Evolutionary conservation across 257 asterid species (phyloP).

Genomic region (Leptodermis oblonga): DNA sequence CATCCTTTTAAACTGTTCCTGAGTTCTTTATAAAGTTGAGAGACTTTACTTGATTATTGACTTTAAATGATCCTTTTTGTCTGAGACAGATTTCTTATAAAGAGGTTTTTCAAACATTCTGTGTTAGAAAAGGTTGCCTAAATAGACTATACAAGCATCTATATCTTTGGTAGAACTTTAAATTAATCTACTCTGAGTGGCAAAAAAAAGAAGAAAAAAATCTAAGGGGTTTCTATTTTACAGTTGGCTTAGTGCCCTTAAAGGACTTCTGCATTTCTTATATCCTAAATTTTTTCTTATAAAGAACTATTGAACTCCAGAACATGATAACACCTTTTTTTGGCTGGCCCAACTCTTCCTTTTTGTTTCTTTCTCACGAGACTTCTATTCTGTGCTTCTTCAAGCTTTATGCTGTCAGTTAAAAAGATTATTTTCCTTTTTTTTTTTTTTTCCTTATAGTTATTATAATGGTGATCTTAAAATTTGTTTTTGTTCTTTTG

Average conservation of each 20-base stretch:
- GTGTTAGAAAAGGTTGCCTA: background rate
- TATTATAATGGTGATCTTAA: background rate
- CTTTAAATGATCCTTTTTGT: conserved; percentile 2
- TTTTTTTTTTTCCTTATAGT: background rate
- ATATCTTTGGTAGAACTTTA: background rate
- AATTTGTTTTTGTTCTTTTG: background rate
- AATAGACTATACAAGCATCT: background rate
- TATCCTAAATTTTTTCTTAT: too few species aligned
- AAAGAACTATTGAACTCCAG: background rate
- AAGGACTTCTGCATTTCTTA: background rate
- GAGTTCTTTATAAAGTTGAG: conserved; percentile 5
- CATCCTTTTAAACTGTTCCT: background rate
- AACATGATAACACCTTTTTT: too few species aligned
- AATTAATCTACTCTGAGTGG: too few species aligned
- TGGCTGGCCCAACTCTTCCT: background rate
- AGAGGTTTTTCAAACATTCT: background rate
- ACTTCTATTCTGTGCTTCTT: background rate
- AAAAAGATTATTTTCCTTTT: background rate
- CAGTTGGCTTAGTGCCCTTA: background rate
- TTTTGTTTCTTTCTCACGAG: background rate
- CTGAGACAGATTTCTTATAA: conserved; percentile 1
- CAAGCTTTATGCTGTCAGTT: too few species aligned
- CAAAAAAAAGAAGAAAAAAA: too few species aligned
- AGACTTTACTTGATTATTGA: background rate
- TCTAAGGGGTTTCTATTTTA: background rate